Evolutionary conservation across 352 stramenopile genomes (phyloP).

Genomic region (Pilasporangium apinafurcum): DNA sequence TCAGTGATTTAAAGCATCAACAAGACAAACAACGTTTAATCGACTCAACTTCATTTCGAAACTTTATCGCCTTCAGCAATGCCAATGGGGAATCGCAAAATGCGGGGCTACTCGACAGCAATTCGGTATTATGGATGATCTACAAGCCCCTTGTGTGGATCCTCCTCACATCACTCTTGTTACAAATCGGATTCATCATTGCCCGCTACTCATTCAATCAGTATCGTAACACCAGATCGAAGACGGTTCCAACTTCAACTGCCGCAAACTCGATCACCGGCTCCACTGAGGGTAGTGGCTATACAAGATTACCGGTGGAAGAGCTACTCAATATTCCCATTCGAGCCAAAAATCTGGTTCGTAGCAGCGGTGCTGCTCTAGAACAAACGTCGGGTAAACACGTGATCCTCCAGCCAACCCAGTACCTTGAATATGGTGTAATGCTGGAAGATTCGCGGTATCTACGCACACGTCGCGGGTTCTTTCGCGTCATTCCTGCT

Average conservation of each 20-base stretch:
- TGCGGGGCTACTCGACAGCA: constrained; percentile 8
- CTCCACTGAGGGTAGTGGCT: constrained; percentile 10
- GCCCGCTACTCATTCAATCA: constrained; percentile 8
- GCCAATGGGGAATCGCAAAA: constrained; percentile 24
- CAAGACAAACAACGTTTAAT: constrained; percentile 22
- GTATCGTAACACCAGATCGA: background rate
- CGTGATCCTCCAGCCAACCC: constrained; percentile 24
- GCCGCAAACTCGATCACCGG: background rate
- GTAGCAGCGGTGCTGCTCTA: constrained; percentile 14
- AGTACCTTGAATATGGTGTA: constrained; percentile 35
- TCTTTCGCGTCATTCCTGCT: constrained; percentile 30
- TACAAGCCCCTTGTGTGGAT: constrained; percentile 20
- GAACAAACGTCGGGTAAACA: background rate
- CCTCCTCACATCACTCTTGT: constrained; percentile 13
- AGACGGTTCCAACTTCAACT: background rate
- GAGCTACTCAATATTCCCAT: constrained; percentile 40
- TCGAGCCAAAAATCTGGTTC: constrained; percentile 33
- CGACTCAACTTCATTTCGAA: constrained; percentile 16
- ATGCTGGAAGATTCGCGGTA: constrained; percentile 36
- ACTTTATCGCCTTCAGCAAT: constrained; percentile 22
- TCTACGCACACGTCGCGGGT: constrained; percentile 30
- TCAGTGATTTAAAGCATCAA: constrained; percentile 18
- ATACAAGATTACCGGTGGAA: constrained; percentile 37
- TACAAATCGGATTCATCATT: constrained; percentile 5
- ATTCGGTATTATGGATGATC: constrained; percentile 21